phyloP scores from a whole-genome alignment of 371 early-diverging fungal species.

The Catenaria anguillulae region DNA sequence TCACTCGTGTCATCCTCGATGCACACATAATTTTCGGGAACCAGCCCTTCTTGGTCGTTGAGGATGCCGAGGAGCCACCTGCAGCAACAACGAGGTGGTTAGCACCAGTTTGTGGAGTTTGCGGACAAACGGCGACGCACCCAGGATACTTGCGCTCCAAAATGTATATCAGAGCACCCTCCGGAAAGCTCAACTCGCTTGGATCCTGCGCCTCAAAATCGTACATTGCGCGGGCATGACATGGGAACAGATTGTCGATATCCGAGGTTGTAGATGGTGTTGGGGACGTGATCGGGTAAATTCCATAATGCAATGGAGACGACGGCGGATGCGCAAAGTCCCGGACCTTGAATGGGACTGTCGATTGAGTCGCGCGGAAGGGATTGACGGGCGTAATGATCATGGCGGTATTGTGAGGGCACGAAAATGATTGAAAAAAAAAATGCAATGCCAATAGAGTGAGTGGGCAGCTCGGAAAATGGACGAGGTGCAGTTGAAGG shows the following conservation, averaged over 20 bases:
- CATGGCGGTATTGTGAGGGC: too few relatives aligned
- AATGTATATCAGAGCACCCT: slow-evolving; percentile 45
- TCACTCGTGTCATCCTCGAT: neutral
- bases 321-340: slow-evolving; percentile 51
- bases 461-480: too few relatives aligned
- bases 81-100: too few relatives aligned
- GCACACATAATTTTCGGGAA: slow-evolving; percentile 55
- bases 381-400: too few relatives aligned
- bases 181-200: slow-evolving; percentile 43
- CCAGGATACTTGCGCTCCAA: slow-evolving; percentile 51
- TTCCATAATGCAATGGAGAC: slow-evolving; percentile 43
- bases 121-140: too few relatives aligned
- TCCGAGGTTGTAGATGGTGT: slow-evolving; percentile 12
- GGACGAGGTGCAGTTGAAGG: too few relatives aligned
- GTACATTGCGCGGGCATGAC: slow-evolving; percentile 46
- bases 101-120: too few relatives aligned
- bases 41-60: slow-evolving; percentile 41
- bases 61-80: slow-evolving; percentile 51
- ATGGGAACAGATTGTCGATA: slow-evolving; percentile 19
- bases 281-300: slow-evolving; percentile 17
- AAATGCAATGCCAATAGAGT: too few relatives aligned
- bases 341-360: slow-evolving; percentile 25
- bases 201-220: slow-evolving; percentile 56
- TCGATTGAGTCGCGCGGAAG: neutral
- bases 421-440: neutral